Evolutionary conservation across 2,329 filamentous ascomycete species (phyloP).

Genomic region (Lithohypha guttulata): DNA sequence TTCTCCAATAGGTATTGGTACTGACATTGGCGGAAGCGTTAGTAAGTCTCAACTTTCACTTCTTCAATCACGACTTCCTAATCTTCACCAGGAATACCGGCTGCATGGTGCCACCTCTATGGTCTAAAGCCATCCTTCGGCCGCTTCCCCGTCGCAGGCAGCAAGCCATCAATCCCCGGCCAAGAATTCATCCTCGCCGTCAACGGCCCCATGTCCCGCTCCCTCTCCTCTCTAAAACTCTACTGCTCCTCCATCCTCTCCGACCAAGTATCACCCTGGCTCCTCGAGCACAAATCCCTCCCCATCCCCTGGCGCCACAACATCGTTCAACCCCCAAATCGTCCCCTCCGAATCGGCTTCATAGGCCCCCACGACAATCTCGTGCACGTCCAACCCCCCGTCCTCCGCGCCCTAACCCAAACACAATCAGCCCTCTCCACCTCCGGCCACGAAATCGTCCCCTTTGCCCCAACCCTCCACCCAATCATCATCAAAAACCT

Average conservation of each 20-base stretch:
- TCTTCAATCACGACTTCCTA: no score
- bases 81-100: slow-evolving; percentile 31
- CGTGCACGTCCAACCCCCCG: slow-evolving; percentile 29
- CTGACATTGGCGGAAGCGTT: slow-evolving; percentile 34
- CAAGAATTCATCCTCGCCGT: slow-evolving; percentile 32
- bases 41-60: no score
- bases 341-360: slow-evolving; percentile 30
- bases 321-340: slow-evolving; percentile 26
- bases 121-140: slow-evolving; percentile 32
- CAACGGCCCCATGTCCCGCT: slow-evolving; percentile 31
- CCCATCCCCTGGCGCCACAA: slow-evolving; percentile 30
- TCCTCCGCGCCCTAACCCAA: slow-evolving; percentile 27
- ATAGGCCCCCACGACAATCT: slow-evolving; percentile 28
- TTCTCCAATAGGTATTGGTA: slow-evolving; percentile 27
- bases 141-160: slow-evolving; percentile 29
- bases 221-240: slow-evolving; percentile 26
- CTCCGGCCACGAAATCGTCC: slow-evolving; percentile 30
- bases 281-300: slow-evolving; percentile 30
- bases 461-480: slow-evolving; percentile 26
- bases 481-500: slow-evolving; percentile 25
- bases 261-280: slow-evolving; percentile 26
- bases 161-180: slow-evolving; percentile 28
- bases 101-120: slow-evolving; percentile 29
- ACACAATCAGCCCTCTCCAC: slow-evolving; percentile 26
- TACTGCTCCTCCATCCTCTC: slow-evolving; percentile 30